Evolutionary conservation across 257 asterid genomes (phyloP).

Genomic region (Plantago major): DNA sequence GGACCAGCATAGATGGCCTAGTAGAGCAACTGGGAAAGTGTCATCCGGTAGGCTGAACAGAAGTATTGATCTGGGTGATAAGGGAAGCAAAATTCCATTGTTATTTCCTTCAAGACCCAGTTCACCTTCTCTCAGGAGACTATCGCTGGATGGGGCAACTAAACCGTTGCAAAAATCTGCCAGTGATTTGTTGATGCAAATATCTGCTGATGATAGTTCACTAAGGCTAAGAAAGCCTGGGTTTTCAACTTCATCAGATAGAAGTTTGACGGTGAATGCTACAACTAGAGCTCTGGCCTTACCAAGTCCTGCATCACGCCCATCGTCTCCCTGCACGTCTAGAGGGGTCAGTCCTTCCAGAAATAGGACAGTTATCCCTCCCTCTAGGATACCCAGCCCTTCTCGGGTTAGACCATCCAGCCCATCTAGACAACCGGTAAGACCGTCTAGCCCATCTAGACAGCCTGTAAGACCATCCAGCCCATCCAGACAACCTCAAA

Average conservation of each 20-base stretch:
- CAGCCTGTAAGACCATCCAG: conserved; percentile 57
- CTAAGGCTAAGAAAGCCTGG: conserved; percentile 31
- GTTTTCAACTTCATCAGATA: conserved; percentile 36
- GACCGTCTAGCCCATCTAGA: too few species aligned
- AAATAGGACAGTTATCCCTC: conserved; percentile 29
- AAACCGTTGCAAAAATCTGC: conserved; percentile 48
- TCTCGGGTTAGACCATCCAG: conserved; percentile 64
- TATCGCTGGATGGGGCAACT: conserved; percentile 57
- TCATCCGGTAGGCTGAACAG: conserved; percentile 29
- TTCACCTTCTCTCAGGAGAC: conserved; percentile 49
- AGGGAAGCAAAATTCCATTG: conserved; percentile 31
- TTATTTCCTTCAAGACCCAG: conserved; percentile 28
- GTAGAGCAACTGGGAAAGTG: conserved; percentile 44
- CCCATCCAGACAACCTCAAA: conserved; percentile 67
- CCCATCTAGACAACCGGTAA: conserved; percentile 56
- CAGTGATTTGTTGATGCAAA: conserved; percentile 38
- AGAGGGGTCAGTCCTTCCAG: conserved; percentile 66
- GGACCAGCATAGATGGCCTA: conserved; percentile 72
- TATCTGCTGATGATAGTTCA: conserved; percentile 47
- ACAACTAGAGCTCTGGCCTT: conserved; percentile 44
- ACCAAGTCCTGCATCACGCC: conserved; percentile 41
- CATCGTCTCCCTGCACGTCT: conserved; percentile 59
- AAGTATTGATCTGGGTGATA: conserved; percentile 47
- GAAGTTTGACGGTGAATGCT: conserved; percentile 27
- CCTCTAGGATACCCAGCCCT: conserved; percentile 76